Base-by-base conservation (phyloP, 1,139 yeast genomes). In the Hyphopichia burtonii region DNA sequence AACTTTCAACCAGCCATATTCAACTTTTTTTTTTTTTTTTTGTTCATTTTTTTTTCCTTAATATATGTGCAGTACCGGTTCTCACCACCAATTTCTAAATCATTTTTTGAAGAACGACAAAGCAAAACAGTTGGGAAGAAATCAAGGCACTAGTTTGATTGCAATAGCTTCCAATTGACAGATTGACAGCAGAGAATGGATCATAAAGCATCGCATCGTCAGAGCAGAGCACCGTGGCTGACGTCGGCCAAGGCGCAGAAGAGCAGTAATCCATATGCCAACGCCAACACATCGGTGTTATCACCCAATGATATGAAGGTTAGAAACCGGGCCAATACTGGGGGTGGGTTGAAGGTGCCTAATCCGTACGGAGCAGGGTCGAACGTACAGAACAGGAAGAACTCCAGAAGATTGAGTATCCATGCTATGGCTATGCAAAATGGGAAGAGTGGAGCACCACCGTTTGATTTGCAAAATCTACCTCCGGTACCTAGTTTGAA, bases 161-260 rank as follows among this genome's bases (percentile, higher is more conserved):
- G n/a, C n/a, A n/a, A n/a, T n/a, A n/a, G n/a, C n/a, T n/a, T n/a
- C n/a, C n/a, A n/a, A n/a, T n/a, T n/a, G n/a, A n/a, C n/a, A 11
- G 11, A 8, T 9, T 11, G n/a, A 9, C 12, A 25, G 11, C 11
- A 4, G n/a, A 25, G 4, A 4, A 25, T 25, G 28, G 28, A 25
- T 10, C 11, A 8, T 12, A 62, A 59, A 48, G 59, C 58, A 16
- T 54, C 65, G 4, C 66, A 70, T 46, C 60, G 78, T 20, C 71
- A 72, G 52, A 71, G 76, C 52, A 61, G 66, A 44, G 77, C 78
- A 1, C 75, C 76, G 9, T 73, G 78, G 78, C 71, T 62, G 53
- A 51, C 50, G 33, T 43, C 52, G 19, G 50, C 44, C 23, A 40
- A 41, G 22, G 51, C 47, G 25, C 41, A 44, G 41, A 58, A 55